Evolutionary conservation across 768 basidiomycete species (phyloP), one percentile per base, ranked within the genome.

Genomic region (Lyophyllum shimeji): DNA sequence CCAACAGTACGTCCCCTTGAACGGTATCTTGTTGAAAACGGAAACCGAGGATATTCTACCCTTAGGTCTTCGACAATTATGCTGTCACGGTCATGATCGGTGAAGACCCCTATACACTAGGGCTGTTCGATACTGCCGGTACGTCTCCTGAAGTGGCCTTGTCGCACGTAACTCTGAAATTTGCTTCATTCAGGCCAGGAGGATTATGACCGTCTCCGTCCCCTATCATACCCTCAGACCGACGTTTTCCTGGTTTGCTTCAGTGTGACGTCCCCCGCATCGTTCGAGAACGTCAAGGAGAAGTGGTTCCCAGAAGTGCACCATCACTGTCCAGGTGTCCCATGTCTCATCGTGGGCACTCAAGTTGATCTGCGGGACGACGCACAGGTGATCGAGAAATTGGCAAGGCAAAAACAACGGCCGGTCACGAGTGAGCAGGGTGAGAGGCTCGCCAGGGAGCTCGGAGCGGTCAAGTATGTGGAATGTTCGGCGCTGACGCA

Each of bases 41-140:
- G 57, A 33, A 58, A 62, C 43, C 62, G 40, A 52, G 57, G 54
- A 62, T 48, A 40, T 53, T 50, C 67, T 27, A 40, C 54, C 58
- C 52, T 17, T 74, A 93, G 91, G 89, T 94, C 57, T 95, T 95
- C 73, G 93, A 96, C 75, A 96, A 96, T 75, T 95, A 95, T 76
- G 97, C 97, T 59, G 97, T 98, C 59, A 98, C 96, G n/a, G 97
- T 99, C 56, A 98, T 99, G 97, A 98, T 99, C 76, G 96, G 96
- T 51, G 97, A 98, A 67, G 96, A 98, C 75, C 96, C 97, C 51
- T 98, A 98, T 74, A 98, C 97, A 61, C 77, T 99, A 69, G 97
- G 97, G 54, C 74, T 99, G 63, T 99, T 98, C 74, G 97, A 99
- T 82, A 99, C 97, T 57, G 97, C 97, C 64, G 95, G 95, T 95